phyloP scores from a whole-genome alignment of 176 grass and related monocot genomes.

The Elaeis guineensis region DNA sequence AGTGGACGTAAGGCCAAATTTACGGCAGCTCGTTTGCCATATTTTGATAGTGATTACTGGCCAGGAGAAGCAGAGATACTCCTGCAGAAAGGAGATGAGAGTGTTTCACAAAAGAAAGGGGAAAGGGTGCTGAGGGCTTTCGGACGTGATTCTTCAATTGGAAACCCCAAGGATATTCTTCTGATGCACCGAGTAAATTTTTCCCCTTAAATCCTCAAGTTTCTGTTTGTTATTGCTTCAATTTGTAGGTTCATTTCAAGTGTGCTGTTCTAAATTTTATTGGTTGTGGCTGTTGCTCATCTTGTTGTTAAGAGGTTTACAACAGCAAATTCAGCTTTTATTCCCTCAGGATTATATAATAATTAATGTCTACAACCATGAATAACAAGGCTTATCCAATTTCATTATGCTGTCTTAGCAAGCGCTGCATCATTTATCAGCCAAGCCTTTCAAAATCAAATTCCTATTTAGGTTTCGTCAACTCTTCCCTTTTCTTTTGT shows the following conservation, averaged over 20 bases:
- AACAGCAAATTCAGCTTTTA: too few species aligned
- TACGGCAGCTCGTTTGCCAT: slow-evolving; percentile 74
- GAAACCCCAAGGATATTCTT: slow-evolving; percentile 70
- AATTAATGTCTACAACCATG: too few species aligned
- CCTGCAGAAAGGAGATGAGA: slow-evolving; percentile 65
- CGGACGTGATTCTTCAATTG: slow-evolving; percentile 58
- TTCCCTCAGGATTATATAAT: too few species aligned
- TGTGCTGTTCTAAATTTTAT: too few species aligned
- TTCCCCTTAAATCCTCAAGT: neutral
- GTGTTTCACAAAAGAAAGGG: slow-evolving; percentile 45
- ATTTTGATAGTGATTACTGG: slow-evolving; percentile 93
- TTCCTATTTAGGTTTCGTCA: too few species aligned
- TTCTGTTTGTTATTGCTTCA: neutral
- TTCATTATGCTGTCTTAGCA: too few species aligned
- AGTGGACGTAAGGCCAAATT: slow-evolving; percentile 65
- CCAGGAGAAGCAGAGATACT: slow-evolving; percentile 81
- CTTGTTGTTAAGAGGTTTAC: too few species aligned
- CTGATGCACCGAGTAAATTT: slow-evolving; percentile 60
- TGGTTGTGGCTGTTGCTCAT: too few species aligned
- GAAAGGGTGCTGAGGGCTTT: slow-evolving; percentile 64
- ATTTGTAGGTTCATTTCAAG: too few species aligned
- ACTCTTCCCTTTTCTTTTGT: neutral
- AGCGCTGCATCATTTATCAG: too few species aligned
- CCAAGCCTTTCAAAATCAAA: too few species aligned
- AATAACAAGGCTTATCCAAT: too few species aligned